Evolutionary conservation across 2,329 filamentous ascomycete genomes (phyloP), one percentile per base, ranked within the genome.

Genomic region (Nemania bipapillata): DNA sequence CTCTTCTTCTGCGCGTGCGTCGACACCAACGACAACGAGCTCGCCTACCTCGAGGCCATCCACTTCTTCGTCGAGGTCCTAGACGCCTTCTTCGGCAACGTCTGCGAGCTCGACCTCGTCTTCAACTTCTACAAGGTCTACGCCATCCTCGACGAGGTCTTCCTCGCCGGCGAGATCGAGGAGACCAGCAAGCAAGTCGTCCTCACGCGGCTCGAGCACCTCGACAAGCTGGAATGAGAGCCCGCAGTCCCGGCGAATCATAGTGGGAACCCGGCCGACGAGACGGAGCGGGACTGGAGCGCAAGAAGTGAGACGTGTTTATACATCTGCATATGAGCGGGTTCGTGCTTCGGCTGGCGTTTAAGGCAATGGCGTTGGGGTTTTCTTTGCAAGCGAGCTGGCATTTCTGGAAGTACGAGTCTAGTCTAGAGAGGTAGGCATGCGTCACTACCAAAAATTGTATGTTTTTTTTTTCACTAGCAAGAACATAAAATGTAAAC

Each of bases 1-100:
- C 89, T 99, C 67, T 99, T 99, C 88, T 99, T 99, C 86, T 99
- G 96, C 85, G 96, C 94, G 62, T 98, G 96, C 82, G 96, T 99
- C 79, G 96, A 99, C 83, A 96, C 95, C 59, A 98, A 97, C 81
- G 96, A 99, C 82, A 99, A 98, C 82, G 96, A 99, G 85, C 86
- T 99, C 69, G 95, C 96, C 28, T 98, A 94, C 78, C 87, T 99
- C 68, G 96, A 99, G 83, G 96, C 94, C 6, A 97, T 99, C 78
- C 96, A 99, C 83, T 99, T 99, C 86, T 99, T 99, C 78, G 96
- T 99, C 76, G 96, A 99, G 84, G 96, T 99, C 70, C 87, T 99
- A 76, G 96, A 99, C 86, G 90, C 94, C 77, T 99, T 99, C 83
- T 99, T 99, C 81, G 96, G 96, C 73, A 99, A 99, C 81, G 96